These are phyloP conservation scores for Lodderomyces metapsilosis DNA, from an alignment of 1,139 yeast species.

Conservation along the genomic window DNA sequence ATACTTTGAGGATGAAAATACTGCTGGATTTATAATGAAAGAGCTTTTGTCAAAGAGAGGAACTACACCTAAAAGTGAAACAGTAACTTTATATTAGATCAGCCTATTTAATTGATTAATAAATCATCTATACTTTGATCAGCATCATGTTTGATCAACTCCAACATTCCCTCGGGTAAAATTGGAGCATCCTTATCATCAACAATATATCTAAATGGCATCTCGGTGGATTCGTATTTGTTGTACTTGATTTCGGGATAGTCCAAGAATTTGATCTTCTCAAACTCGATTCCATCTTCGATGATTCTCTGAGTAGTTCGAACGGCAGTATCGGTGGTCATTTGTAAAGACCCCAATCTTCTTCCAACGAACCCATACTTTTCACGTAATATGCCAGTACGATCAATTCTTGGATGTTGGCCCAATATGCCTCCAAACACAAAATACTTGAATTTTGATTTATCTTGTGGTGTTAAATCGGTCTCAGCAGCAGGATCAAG, in stretches of 20 bases:
- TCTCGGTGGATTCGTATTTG: conserved; percentile 89
- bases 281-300: conserved; percentile 54
- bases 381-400: conserved; percentile 81
- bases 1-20: conserved; percentile 83
- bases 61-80: conserved; percentile 20
- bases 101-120: conserved; percentile 24
- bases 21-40: conserved; percentile 72
- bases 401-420: conserved; percentile 93
- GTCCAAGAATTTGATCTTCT: conserved; percentile 78
- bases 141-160: conserved; percentile 79
- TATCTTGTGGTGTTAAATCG: conserved; percentile 73
- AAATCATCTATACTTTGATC: conserved; percentile 72
- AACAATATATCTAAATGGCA: conserved; percentile 92
- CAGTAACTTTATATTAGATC: conserved; percentile 17
- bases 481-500: conserved; percentile 83
- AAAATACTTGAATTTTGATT: conserved; percentile 69
- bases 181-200: conserved; percentile 68
- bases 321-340: conserved; percentile 97
- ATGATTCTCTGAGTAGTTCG: conserved; percentile 82
- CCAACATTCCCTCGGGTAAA: conserved; percentile 88
- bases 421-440: conserved; percentile 97
- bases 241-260: conserved; percentile 90
- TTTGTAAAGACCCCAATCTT: conserved; percentile 81
- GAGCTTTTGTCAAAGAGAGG: conserved; percentile 39
- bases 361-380: conserved; percentile 84